A percentile compares a stretch with the other conserved stretches of the same genome.
Evolutionary conservation across 371 early-diverging fungal genomes (phyloP).

Genomic region (Lichtheimia ornata): DNA sequence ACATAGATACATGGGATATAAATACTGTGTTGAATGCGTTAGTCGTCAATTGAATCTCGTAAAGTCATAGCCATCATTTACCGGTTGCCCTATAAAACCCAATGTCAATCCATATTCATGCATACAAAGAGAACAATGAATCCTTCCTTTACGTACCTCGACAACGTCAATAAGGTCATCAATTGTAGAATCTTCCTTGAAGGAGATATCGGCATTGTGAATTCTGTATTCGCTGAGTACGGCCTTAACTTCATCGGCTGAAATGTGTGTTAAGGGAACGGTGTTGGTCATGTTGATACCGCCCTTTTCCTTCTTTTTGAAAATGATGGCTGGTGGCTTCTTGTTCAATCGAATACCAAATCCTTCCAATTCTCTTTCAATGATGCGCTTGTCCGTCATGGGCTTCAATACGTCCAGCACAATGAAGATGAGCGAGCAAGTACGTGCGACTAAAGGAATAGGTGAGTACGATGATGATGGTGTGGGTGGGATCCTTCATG

Average conservation of each 20-base stretch:
- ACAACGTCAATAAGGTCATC: constrained; percentile 98
- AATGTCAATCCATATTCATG: not conserved
- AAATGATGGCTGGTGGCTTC: constrained; percentile 94
- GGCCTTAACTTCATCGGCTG: constrained; percentile 84
- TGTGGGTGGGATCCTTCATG: not conserved
- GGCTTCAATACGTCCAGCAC: constrained; percentile 97
- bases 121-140: not conserved
- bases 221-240: constrained; percentile 92
- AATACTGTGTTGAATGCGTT: constrained; percentile 25
- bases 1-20: constrained; percentile 91
- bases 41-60: not conserved
- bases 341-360: constrained; percentile 99
- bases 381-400: constrained; percentile 89
- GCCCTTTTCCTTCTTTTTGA: constrained; percentile 93
- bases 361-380: constrained; percentile 98
- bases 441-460: constrained; percentile 77
- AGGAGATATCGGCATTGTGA: constrained; percentile 90
- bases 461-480: not conserved
- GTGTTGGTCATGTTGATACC: constrained; percentile 92
- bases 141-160: constrained; percentile 43
- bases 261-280: constrained; percentile 83
- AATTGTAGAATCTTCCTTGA: constrained; percentile 84
- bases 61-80: constrained; percentile 26
- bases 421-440: constrained; percentile 92
- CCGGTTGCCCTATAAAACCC: constrained; percentile 62